Evolutionary conservation across 495 filamentous ascomycete genomes (phyloP).

Genomic region (Xylaria cubensis): DNA sequence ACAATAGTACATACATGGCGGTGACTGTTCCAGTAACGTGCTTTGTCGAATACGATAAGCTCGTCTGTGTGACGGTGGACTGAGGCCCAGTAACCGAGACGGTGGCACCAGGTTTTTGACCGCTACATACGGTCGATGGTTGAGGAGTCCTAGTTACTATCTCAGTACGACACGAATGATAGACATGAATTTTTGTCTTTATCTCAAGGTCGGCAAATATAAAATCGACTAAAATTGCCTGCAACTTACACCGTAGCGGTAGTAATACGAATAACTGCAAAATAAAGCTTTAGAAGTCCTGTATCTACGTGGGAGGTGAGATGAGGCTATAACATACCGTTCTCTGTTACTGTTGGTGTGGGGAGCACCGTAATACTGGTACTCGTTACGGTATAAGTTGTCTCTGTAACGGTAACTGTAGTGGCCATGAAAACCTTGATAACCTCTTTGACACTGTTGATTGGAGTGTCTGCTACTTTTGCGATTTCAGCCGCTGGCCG

Average conservation of each 20-base stretch:
- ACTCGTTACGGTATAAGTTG: conserved; percentile 50
- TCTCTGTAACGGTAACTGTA: conserved; percentile 51
- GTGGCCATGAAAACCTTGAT: conserved; percentile 40
- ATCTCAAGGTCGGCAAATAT: neutral
- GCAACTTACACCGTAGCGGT: conserved; percentile 50
- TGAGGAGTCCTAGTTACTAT: conserved; percentile 41
- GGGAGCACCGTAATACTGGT: conserved; percentile 45
- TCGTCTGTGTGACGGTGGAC: conserved; percentile 45
- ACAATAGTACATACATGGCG: conserved; percentile 43
- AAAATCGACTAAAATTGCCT: neutral
- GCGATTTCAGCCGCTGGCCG: conserved; percentile 7
- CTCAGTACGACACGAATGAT: neutral
- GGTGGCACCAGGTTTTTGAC: conserved; percentile 38
- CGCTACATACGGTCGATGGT: conserved; percentile 48
- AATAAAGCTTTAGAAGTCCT: conserved; percentile 14
- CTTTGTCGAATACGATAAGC: conserved; percentile 47
- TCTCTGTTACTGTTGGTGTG: conserved; percentile 45
- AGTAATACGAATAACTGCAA: conserved; percentile 43
- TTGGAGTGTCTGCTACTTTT: conserved; percentile 23
- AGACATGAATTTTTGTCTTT: neutral
- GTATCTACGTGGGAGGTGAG: neutral
- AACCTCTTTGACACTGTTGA: conserved; percentile 16
- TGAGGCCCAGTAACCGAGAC: conserved; percentile 41
- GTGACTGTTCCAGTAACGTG: conserved; percentile 47
- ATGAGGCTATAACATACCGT: conserved; percentile 37